These are phyloP conservation scores for Chondrus crispus DNA, from an alignment of 23 red algal genomes.

Conservation along the genomic window DNA sequence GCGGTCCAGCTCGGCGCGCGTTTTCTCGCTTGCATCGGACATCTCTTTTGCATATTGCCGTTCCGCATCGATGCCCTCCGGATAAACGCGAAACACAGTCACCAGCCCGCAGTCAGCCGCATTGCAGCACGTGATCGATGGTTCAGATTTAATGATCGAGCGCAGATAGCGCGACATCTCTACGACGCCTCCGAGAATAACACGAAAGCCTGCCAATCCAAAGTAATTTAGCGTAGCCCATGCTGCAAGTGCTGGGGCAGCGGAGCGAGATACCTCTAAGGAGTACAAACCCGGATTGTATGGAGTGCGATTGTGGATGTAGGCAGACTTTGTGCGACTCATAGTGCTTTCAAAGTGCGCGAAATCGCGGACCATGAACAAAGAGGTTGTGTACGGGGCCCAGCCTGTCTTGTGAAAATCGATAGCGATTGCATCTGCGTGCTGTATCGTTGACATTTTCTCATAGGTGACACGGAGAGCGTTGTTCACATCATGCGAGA, in stretches of 20 bases:
- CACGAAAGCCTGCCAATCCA: slow-evolving; percentile 32
- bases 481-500: not conserved
- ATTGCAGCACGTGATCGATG: slow-evolving; percentile 22
- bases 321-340: slow-evolving; percentile 19
- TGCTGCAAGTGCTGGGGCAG: slow-evolving; percentile 19
- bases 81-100: slow-evolving; percentile 51
- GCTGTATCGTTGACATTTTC: not conserved
- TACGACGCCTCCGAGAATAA: slow-evolving; percentile 32
- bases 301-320: slow-evolving; percentile 39
- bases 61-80: not conserved
- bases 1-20: not conserved
- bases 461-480: slow-evolving; percentile 24
- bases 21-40: not conserved
- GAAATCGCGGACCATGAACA: slow-evolving; percentile 24
- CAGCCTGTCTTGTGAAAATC: slow-evolving; percentile 68
- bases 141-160: not conserved
- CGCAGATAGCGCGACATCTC: slow-evolving; percentile 18
- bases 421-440: slow-evolving; percentile 29
- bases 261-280: slow-evolving; percentile 44
- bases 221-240: slow-evolving; percentile 56
- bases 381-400: slow-evolving; percentile 33
- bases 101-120: slow-evolving; percentile 25
- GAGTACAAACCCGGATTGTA: slow-evolving; percentile 61
- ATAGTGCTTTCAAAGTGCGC: slow-evolving; percentile 21
- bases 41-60: slow-evolving; percentile 28